Evolutionary conservation across 129 eudicot species (phyloP).

Genomic region (Dittrichia graveolens): DNA sequence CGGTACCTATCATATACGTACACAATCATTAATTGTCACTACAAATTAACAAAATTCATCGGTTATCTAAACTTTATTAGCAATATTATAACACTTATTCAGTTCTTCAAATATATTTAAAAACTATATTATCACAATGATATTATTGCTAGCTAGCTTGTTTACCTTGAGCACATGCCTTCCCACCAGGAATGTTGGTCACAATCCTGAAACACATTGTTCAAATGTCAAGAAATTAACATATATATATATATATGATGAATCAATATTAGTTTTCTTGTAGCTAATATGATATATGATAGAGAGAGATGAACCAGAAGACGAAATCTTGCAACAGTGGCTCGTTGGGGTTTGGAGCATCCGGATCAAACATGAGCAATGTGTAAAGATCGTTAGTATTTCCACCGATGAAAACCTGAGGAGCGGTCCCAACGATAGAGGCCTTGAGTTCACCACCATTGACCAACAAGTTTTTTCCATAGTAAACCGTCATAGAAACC

Average conservation of each 20-base stretch:
- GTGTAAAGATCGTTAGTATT: background rate
- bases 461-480: background rate
- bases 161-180: constrained; percentile 21
- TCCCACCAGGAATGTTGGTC: constrained; percentile 22
- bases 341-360: constrained; percentile 5
- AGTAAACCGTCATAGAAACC: background rate
- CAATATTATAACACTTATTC: no score
- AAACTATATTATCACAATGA: background rate
- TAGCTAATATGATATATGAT: background rate
- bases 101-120: background rate
- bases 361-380: constrained; percentile 8
- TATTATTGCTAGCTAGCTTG: background rate
- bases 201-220: constrained; percentile 27
- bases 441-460: constrained; percentile 1
- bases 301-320: constrained; percentile 12
- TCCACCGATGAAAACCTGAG: background rate
- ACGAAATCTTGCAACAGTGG: constrained; percentile 3
- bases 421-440: background rate
- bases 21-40: background rate
- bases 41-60: no score
- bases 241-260: no score
- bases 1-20: constrained; percentile 11
- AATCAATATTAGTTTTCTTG: no score
- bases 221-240: background rate
- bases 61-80: no score